Percentiles rank a stretch among this genome's conserved stretches.
Conservation (phyloP, 495 filamentous ascomycete genomes). For the Sphaerosporella brunnea region DNA sequence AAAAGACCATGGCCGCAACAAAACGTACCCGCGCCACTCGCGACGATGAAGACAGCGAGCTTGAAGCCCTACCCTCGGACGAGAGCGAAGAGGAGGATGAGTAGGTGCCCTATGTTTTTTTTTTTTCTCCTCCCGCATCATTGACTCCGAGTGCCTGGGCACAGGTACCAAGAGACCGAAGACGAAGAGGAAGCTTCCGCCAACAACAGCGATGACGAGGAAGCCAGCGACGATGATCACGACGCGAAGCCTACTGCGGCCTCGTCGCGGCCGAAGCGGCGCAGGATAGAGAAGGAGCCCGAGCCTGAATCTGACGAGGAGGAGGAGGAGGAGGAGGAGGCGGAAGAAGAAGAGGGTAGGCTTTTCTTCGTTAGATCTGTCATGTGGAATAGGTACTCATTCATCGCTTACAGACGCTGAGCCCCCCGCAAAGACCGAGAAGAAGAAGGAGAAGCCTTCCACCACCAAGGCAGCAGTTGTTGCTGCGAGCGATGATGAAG, state of each 20-base stretch:
- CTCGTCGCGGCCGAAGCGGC: background rate
- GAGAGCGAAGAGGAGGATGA: conserved; percentile 2
- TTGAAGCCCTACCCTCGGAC: background rate
- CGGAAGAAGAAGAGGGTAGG: background rate
- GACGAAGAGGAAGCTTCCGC: background rate
- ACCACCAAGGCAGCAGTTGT: too few species aligned
- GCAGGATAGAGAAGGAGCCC: background rate
- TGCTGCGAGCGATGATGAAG: background rate
- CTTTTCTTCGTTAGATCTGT: background rate
- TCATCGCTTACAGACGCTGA: too few species aligned
- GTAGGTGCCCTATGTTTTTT: background rate
- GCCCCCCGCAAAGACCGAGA: too few species aligned
- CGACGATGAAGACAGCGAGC: conserved; percentile 3
- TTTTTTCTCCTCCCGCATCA: background rate
- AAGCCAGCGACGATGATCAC: background rate
- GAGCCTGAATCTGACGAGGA: background rate
- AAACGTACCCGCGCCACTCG: conserved; percentile 2
- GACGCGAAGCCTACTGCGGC: background rate
- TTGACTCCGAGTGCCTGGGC: background rate
- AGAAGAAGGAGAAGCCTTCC: too few species aligned
- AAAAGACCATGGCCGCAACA: conserved; percentile 1
- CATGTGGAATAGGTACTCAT: background rate
- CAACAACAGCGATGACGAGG: background rate
- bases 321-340: conserved; percentile 1
- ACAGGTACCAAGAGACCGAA: background rate